A percentile compares a stretch with the other conserved stretches of the same genome.
phyloP scores from a whole-genome alignment of 2,329 filamentous ascomycete genomes.

The Chaetomiaceae sp. region DNA sequence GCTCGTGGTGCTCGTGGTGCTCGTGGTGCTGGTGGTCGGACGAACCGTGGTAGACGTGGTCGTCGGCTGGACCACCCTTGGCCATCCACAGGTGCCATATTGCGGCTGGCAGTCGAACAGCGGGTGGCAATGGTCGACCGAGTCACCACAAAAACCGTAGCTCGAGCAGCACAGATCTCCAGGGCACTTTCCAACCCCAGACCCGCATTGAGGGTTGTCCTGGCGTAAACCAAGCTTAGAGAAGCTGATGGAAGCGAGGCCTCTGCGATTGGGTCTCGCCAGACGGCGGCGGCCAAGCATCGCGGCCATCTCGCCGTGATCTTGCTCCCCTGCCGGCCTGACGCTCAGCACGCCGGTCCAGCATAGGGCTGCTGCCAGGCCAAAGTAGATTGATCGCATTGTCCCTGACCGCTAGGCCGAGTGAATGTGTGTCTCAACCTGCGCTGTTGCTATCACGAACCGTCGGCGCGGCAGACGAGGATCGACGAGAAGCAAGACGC shows the following conservation, averaged over 20 bases:
- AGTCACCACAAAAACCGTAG: slow-evolving; percentile 27
- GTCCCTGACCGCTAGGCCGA: too few species aligned
- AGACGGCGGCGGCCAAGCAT: slow-evolving; percentile 6
- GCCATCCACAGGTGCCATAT: slow-evolving; percentile 27
- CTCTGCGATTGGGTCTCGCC: neutral
- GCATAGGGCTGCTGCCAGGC: slow-evolving; percentile 19
- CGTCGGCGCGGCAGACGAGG: too few species aligned
- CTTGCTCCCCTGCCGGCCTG: slow-evolving; percentile 1
- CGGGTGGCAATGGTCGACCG: slow-evolving; percentile 25
- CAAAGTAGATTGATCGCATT: slow-evolving; percentile 21
- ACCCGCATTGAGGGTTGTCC: slow-evolving; percentile 19
- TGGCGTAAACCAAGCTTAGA: slow-evolving; percentile 23
- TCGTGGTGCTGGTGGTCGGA: slow-evolving; percentile 8
- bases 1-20: slow-evolving; percentile 4
- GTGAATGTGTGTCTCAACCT: too few species aligned
- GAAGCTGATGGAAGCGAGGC: slow-evolving; percentile 5
- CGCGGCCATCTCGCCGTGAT: neutral
- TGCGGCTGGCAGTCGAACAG: slow-evolving; percentile 25
- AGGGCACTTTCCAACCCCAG: slow-evolving; percentile 19
- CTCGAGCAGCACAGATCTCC: slow-evolving; percentile 26
- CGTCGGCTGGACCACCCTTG: slow-evolving; percentile 5
- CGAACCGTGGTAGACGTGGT: slow-evolving; percentile 15
- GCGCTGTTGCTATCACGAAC: too few species aligned
- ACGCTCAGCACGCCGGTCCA: slow-evolving; percentile 14
- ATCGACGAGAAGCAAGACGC: slow-evolving; percentile 10